Conservation (phyloP, 768 basidiomycete genomes). For the Tylopilus sp. region DNA sequence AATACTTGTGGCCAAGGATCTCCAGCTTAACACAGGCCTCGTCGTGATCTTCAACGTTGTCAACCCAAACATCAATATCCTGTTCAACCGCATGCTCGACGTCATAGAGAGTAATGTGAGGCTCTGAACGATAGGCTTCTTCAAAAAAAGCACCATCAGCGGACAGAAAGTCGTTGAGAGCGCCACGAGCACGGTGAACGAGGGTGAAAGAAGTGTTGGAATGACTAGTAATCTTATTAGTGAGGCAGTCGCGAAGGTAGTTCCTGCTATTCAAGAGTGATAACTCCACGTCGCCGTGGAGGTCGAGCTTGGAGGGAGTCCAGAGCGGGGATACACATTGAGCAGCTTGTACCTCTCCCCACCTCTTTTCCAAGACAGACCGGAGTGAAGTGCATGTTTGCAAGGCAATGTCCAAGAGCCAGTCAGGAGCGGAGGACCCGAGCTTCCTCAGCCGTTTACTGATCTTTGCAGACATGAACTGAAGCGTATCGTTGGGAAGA, state of each 20-base stretch:
- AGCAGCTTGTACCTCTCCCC: conserved; percentile 30
- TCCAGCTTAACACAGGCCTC: conserved; percentile 27
- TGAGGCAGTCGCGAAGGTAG: conserved; percentile 24
- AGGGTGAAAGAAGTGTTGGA: background rate
- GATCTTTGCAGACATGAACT: conserved; percentile 27
- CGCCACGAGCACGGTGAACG: conserved; percentile 5
- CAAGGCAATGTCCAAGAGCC: conserved; percentile 37
- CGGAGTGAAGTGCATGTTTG: conserved; percentile 30
- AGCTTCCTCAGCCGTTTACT: conserved; percentile 25
- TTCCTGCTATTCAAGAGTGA: conserved; percentile 29
- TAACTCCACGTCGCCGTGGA: conserved; percentile 30
- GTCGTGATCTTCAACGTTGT: conserved; percentile 13
- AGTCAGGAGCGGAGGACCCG: conserved; percentile 26
- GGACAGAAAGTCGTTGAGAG: conserved; percentile 17
- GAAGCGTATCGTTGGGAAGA: conserved; percentile 27
- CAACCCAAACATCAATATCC: conserved; percentile 34
- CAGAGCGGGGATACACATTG: conserved; percentile 31
- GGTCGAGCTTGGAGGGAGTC: conserved; percentile 28
- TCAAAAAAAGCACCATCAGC: conserved; percentile 13
- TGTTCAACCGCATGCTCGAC: conserved; percentile 35
- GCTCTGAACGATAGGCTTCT: conserved; percentile 3
- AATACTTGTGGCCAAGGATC: conserved; percentile 26
- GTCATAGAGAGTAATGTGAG: conserved; percentile 31
- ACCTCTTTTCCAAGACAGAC: conserved; percentile 30
- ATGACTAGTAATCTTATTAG: background rate